Percentiles rank a stretch among this genome's conserved stretches.
phyloP scores from a whole-genome alignment of 129 eudicot genomes.

The Escallonia rubra region DNA sequence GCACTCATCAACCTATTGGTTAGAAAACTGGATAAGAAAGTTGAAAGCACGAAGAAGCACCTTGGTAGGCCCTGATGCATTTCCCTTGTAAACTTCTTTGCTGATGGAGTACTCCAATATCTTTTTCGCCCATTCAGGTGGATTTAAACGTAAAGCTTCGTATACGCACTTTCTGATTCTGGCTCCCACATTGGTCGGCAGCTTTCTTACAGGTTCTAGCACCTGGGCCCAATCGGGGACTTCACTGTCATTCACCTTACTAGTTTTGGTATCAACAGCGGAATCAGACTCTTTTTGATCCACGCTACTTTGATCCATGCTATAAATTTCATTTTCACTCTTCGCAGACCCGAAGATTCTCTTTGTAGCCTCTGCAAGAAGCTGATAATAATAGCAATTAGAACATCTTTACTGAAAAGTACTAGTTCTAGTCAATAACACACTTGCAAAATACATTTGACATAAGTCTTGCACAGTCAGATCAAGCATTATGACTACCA shows the following conservation, averaged over 20 bases:
- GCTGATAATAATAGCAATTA: slow-evolving; percentile 39
- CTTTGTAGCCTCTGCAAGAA: slow-evolving; percentile 85
- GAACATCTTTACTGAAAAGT: slow-evolving; percentile 6
- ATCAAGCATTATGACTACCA: no score
- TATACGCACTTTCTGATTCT: slow-evolving; percentile 74
- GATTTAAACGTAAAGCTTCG: slow-evolving; percentile 58
- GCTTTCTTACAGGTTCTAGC: slow-evolving; percentile 88
- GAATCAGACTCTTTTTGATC: slow-evolving; percentile 50
- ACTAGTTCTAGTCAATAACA: neutral
- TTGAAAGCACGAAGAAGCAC: slow-evolving; percentile 23
- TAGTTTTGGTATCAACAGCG: slow-evolving; percentile 31
- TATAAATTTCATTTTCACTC: slow-evolving; percentile 34
- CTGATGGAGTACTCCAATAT: slow-evolving; percentile 75
- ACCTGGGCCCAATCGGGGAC: slow-evolving; percentile 88
- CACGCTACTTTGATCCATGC: slow-evolving; percentile 34
- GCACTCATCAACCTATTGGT: no score
- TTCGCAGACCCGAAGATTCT: slow-evolving; percentile 56
- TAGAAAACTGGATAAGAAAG: neutral
- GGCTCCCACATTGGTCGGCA: slow-evolving; percentile 98
- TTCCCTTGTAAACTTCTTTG: slow-evolving; percentile 93
- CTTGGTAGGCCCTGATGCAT: slow-evolving; percentile 99
- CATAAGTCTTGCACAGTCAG: neutral
- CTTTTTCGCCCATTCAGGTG: slow-evolving; percentile 92
- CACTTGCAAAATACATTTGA: neutral
- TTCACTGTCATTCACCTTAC: slow-evolving; percentile 24